These are phyloP conservation scores for Talaromyces liani DNA, from an alignment of 495 filamentous ascomycete species.

Conservation along the genomic window DNA sequence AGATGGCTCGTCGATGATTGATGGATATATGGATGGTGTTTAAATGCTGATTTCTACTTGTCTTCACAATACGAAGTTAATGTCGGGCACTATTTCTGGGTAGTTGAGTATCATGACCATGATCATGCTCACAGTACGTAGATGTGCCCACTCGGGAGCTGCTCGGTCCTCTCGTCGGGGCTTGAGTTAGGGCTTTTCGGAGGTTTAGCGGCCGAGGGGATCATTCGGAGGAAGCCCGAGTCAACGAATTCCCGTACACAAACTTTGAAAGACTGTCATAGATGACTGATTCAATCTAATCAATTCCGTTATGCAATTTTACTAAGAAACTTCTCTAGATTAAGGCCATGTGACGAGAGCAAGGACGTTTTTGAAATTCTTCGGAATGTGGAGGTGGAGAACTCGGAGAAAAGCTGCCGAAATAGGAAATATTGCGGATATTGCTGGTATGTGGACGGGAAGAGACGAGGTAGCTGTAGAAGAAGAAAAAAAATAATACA, in stretches of 20 bases:
- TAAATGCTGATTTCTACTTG: neutral
- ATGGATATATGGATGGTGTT: neutral
- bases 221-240: neutral
- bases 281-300: no score
- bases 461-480: neutral
- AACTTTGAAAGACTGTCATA: no score
- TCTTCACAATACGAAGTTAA: neutral
- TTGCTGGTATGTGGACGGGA: neutral
- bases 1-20: neutral
- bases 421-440: slow-evolving; percentile 1
- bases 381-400: neutral
- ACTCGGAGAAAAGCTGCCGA: neutral
- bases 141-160: slow-evolving; percentile 4
- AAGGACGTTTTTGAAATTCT: neutral
- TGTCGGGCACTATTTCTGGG: neutral
- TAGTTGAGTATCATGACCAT: neutral
- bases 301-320: no score
- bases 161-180: slow-evolving; percentile 2
- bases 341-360: neutral
- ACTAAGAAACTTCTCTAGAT: neutral
- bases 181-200: slow-evolving; percentile 1
- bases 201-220: slow-evolving; percentile 6
- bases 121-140: neutral
- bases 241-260: no score
- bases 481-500: neutral